Conservation (phyloP, 257 asterid genomes). For the Solanum infundibuliforme region DNA sequence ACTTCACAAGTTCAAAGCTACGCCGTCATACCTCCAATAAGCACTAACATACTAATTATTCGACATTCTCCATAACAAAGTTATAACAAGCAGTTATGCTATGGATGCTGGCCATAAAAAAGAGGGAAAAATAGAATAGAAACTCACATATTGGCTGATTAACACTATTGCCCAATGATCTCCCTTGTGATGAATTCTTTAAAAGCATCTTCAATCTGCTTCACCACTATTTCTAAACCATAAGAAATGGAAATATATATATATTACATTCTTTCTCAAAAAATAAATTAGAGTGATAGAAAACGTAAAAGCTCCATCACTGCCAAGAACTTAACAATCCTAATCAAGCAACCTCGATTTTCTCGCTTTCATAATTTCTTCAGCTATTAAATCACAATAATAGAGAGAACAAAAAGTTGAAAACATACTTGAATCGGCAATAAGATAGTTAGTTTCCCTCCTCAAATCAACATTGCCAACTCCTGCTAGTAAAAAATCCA, state of each 20-base stretch:
- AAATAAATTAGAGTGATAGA: not conserved
- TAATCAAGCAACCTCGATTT: not conserved
- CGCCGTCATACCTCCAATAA: not conserved
- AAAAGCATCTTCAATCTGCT: constrained; percentile 90
- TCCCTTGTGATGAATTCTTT: constrained; percentile 84
- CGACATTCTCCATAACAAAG: not conserved
- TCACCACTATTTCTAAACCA: constrained; percentile 59
- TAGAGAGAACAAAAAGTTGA: not conserved
- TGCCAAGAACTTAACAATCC: not conserved
- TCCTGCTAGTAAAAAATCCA: not conserved
- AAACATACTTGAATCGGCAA: not conserved
- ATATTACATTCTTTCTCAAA: not conserved
- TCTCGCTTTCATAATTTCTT: not conserved
- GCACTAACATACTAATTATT: not conserved
- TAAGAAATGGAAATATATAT: not conserved
- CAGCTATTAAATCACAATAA: not conserved
- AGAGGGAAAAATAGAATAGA: not conserved
- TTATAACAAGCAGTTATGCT: not conserved
- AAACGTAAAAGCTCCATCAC: not conserved
- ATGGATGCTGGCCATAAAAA: not conserved
- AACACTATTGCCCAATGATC: constrained; percentile 62
- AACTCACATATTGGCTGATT: constrained; percentile 82
- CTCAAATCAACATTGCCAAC: not conserved
- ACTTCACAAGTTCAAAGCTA: not conserved
- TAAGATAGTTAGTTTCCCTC: not conserved